phyloP scores from a whole-genome alignment of 805 yeast species.

The Komagataella phaffii region DNA sequence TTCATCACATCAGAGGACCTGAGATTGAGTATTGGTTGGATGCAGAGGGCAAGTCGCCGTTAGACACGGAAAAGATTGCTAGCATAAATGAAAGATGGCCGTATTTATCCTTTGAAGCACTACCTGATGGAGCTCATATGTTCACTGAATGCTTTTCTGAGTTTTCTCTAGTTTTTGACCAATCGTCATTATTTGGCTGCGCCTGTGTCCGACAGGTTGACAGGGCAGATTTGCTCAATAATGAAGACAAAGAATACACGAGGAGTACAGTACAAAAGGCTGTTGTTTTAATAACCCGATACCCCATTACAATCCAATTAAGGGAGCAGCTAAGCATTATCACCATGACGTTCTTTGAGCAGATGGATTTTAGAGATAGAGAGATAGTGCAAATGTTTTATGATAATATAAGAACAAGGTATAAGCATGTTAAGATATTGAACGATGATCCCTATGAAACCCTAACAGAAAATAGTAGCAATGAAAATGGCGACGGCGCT shows the following conservation, averaged over 20 bases:
- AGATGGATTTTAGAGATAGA: slow-evolving; percentile 62
- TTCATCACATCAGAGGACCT: slow-evolving; percentile 87
- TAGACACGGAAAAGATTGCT: slow-evolving; percentile 16
- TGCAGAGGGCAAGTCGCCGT: slow-evolving; percentile 19
- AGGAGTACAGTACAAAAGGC: slow-evolving; percentile 88
- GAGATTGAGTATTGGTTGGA: slow-evolving; percentile 86
- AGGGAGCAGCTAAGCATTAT: slow-evolving; percentile 85
- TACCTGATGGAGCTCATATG: slow-evolving; percentile 93
- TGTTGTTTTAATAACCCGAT: slow-evolving; percentile 71
- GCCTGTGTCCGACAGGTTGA: slow-evolving; percentile 70
- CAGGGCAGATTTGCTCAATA: slow-evolving; percentile 28
- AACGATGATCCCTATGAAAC: slow-evolving; percentile 17
- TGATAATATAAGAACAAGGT: slow-evolving; percentile 42
- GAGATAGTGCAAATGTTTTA: slow-evolving; percentile 55
- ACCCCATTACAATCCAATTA: slow-evolving; percentile 80
- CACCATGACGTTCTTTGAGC: slow-evolving; percentile 76
- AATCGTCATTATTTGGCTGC: slow-evolving; percentile 81
- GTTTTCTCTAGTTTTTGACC: slow-evolving; percentile 70
- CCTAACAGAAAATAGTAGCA: slow-evolving; percentile 1
- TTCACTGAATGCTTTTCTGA: slow-evolving; percentile 89
- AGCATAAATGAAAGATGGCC: slow-evolving; percentile 50
- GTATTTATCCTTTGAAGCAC: slow-evolving; percentile 81
- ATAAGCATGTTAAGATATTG: slow-evolving; percentile 15
- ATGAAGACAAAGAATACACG: slow-evolving; percentile 50
- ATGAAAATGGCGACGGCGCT: slow-evolving; percentile 9